Evolutionary conservation across 106 monocot genomes (phyloP).

Genomic region (Phalaenopsis aphrodite): DNA sequence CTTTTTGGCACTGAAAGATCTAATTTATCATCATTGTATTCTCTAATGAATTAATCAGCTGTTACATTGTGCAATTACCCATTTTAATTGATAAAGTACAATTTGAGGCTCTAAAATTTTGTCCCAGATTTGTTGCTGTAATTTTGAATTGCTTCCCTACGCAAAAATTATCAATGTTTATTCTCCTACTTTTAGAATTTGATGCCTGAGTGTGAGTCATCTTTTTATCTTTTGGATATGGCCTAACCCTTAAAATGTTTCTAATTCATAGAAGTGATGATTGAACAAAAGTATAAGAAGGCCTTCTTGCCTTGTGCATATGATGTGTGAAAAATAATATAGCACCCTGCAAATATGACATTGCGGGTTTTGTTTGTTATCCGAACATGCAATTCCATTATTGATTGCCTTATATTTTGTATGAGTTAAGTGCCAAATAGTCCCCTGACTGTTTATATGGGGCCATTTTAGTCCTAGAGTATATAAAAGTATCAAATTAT

Average conservation of each 20-base stretch:
- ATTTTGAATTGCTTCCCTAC: too few species aligned
- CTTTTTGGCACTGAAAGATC: neutral
- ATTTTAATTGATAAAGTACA: neutral
- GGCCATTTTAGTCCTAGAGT: too few species aligned
- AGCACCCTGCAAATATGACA: neutral
- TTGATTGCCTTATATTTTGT: neutral
- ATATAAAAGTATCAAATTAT: too few species aligned
- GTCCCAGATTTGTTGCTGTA: too few species aligned
- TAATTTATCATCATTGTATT: neutral
- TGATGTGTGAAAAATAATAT: neutral
- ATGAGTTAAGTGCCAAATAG: too few species aligned
- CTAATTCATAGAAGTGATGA: neutral
- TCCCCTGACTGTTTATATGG: too few species aligned
- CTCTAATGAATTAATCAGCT: neutral
- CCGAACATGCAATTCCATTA: neutral
- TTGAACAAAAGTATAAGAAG: neutral
- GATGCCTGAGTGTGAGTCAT: neutral
- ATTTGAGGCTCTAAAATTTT: neutral
- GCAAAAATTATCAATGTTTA: neutral
- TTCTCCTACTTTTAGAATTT: slow-evolving; percentile 1
- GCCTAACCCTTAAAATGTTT: neutral
- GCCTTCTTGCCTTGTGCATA: neutral
- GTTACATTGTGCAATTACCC: neutral
- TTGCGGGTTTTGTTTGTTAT: neutral
- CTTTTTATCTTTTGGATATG: neutral